Evolutionary conservation across 371 early-diverging fungal genomes (phyloP).

Genomic region (Dichotomocladium elegans): DNA sequence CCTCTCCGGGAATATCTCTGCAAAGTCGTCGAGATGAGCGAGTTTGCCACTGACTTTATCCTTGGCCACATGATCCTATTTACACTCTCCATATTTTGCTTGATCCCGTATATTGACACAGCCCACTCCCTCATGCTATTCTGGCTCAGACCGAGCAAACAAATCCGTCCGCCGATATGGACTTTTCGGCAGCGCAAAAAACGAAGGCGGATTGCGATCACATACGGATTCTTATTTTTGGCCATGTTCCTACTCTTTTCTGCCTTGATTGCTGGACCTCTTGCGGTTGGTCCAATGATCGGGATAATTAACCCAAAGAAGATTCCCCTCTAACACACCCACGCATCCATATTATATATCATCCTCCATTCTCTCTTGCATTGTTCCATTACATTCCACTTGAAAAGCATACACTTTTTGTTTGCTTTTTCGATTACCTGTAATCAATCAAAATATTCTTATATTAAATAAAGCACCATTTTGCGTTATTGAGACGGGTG

Average conservation of each 20-base stretch:
- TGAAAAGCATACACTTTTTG: neutral
- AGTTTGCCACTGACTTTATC: conserved; percentile 79
- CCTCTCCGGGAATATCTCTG: conserved; percentile 79
- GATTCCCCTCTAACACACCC: conserved; percentile 22
- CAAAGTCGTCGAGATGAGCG: conserved; percentile 84
- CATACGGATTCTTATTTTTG: conserved; percentile 69
- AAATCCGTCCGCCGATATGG: conserved; percentile 77
- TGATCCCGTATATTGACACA: conserved; percentile 73
- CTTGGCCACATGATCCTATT: conserved; percentile 74
- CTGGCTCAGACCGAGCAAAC: conserved; percentile 79
- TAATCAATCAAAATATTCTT: neutral
- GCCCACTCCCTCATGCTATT: conserved; percentile 85
- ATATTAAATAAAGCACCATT: neutral
- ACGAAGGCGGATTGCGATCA: conserved; percentile 59
- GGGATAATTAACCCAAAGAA: conserved; percentile 18
- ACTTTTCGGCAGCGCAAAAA: conserved; percentile 58
- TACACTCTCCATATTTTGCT: conserved; percentile 62
- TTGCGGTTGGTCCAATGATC: conserved; percentile 33
- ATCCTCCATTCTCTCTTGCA: neutral
- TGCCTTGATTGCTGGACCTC: conserved; percentile 60
- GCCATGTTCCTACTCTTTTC: conserved; percentile 55
- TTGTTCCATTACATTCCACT: neutral
- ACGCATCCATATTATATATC: neutral
- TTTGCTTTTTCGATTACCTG: neutral
- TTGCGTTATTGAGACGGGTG: neutral